Base-by-base conservation (phyloP, 257 asterid genomes). In the Plantago major region DNA sequence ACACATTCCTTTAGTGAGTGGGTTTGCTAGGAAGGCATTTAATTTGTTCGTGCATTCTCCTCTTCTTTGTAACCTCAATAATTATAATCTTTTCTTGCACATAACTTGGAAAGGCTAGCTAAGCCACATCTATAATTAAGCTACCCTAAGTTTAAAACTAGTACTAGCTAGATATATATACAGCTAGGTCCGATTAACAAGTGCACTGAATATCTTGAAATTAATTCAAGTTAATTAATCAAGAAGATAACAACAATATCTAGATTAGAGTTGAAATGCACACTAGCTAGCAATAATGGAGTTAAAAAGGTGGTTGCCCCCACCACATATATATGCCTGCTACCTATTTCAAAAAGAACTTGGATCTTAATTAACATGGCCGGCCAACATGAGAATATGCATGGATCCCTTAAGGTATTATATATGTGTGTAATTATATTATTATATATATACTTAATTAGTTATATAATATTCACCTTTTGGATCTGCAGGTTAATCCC, bases 351-450 rank as follows among this genome's bases (percentile, higher is more conserved):
- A 75, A 81, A 74, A 65, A 66, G 74, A 76, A 81, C 64, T 64
- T 70, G 73, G 26, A 22, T 33, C 8, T 33, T 33, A 33, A 68
- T 56, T 73, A 60, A 68, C 67, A 62, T 71, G 71, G 61, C 74
- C 76, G 71, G 61, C 74, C 76, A 81, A 64, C 78, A 33, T 1
- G 40, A 68, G 86, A 84, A 86, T 86, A 82, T 86, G 94, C 91
- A 84, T 78, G 92, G 72, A 79, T 84, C 82, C 78, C 59, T 69
- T 75, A 67, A 57, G 43, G 71, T 64, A 44, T 55, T 5, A 66
- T 33, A 33, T 33, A 7, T 33, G 15, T 6, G 26, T 22, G 26
- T 22, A 22, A 22, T 22, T 22, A 22, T 22, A 22, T 22, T 22
- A n/a, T n/a, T n/a, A n/a, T n/a, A n/a, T n/a, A 22, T 22, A 22